Conservation (phyloP, 495 filamentous ascomycete genomes). For the Gamarada debralockiae region DNA sequence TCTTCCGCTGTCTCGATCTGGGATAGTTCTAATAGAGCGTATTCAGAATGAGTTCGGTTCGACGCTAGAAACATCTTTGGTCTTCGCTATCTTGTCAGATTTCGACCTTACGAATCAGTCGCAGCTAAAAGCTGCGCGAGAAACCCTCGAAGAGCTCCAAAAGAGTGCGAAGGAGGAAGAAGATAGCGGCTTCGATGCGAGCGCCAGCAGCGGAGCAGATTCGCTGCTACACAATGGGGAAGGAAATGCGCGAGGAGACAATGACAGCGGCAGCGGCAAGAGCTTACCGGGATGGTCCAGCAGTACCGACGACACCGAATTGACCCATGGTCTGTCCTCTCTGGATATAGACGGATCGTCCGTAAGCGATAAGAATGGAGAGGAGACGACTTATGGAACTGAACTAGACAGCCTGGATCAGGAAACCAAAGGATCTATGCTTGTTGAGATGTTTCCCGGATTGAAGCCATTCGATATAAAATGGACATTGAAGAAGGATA, state of each 20-base stretch:
- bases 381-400: slow-evolving; percentile 4
- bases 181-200: slow-evolving; percentile 71
- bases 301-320: slow-evolving; percentile 14
- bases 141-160: slow-evolving; percentile 55
- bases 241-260: slow-evolving; percentile 19
- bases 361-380: slow-evolving; percentile 1
- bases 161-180: slow-evolving; percentile 59
- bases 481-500: slow-evolving; percentile 59
- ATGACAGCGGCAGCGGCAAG: slow-evolving; percentile 18
- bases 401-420: slow-evolving; percentile 45
- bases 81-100: slow-evolving; percentile 63
- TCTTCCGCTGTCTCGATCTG: background rate
- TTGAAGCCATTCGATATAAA: slow-evolving; percentile 59
- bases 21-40: background rate
- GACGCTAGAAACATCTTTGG: slow-evolving; percentile 53
- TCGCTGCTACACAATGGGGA: background rate
- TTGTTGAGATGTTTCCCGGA: slow-evolving; percentile 67
- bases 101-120: slow-evolving; percentile 49
- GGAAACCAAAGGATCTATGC: slow-evolving; percentile 49
- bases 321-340: slow-evolving; percentile 17
- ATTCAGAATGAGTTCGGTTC: slow-evolving; percentile 16
- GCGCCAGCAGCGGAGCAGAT: slow-evolving; percentile 52
- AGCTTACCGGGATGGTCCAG: slow-evolving; percentile 15
- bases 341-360: slow-evolving; percentile 29
- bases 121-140: slow-evolving; percentile 48